phyloP scores from a whole-genome alignment of 2,329 filamentous ascomycete species.

The Fonsecaea pugnacius region DNA sequence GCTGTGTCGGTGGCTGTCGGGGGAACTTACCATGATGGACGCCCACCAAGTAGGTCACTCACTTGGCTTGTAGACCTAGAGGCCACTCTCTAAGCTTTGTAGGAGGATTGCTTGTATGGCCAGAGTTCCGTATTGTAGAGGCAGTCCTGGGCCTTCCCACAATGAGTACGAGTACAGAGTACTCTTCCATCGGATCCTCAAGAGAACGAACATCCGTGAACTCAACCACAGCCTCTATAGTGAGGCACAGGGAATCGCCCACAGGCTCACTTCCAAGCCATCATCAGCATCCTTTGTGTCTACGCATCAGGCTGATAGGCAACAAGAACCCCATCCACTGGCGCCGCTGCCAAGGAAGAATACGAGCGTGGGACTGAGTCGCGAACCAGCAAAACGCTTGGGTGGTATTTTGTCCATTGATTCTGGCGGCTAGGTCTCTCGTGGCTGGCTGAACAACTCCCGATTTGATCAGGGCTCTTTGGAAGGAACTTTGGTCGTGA shows the following conservation, averaged over 20 bases:
- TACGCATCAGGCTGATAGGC: not conserved
- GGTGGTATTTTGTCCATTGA: not conserved
- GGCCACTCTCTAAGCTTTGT: not conserved
- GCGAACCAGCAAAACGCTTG: not conserved
- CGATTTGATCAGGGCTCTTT: not conserved
- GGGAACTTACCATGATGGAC: constrained; percentile 2
- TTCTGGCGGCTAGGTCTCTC: not conserved
- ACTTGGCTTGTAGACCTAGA: not conserved
- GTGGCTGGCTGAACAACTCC: constrained; percentile 12
- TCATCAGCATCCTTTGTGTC: not conserved
- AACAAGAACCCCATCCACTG: not conserved
- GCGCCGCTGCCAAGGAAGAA: not conserved
- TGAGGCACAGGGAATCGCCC: not conserved
- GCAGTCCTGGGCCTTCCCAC: not conserved
- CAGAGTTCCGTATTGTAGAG: not conserved
- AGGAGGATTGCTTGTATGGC: not conserved
- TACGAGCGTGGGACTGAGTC: not conserved
- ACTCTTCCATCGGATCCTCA: no score
- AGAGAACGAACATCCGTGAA: not conserved
- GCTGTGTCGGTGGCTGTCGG: not conserved
- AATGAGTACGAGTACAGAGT: not conserved
- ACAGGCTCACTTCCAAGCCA: not conserved
- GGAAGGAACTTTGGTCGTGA: constrained; percentile 8
- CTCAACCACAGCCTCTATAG: not conserved
- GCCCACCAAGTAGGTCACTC: no score